Base-by-base conservation (phyloP, 176 grass and related monocot genomes). In the Ampelocalamus luodianensis region DNA sequence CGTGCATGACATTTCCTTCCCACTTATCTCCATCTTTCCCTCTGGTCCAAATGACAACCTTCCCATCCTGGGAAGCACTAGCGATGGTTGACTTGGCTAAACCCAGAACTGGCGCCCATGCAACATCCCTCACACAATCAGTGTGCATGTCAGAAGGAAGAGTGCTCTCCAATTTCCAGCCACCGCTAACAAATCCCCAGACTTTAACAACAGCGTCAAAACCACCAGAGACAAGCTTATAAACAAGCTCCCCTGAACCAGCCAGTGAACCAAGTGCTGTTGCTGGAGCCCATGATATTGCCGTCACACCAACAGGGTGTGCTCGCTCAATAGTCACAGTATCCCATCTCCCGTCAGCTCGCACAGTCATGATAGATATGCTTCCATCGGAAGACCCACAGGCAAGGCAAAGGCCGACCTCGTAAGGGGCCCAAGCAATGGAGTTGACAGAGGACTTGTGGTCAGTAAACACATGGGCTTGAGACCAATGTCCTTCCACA, bases 381-480 rank as follows among this genome's bases (percentile, higher is more conserved):
- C 49, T 81, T 15, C 83, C 83, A 27, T 90, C 84, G 9, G 89
- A 90, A 44, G 84, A 87, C 5, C 54, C 84, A 78, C 79, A 78
- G 8, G 84, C 84, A 20, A 90, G 73, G 18, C 58, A 82, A 54
- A 86, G 83, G 40, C 88, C 88, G 7, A 90, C 63, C 26, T 90
- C 88, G 8, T 90, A 72, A 3, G 89, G 80, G 3, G 89, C 80
- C 85, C 85, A 91, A 42, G 85, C 71, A 36, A 88, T 56, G 20
- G 85, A 84, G 44, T 88, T 91, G 17, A 91, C 85, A 1, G 89
- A 92, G 9, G 83, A 86, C 37, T 85, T 89, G 65, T 89, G 90
- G 42, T 80, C 72, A 26, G 78, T 68, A 48, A 86, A 86, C 17
- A 89, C 71, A 56, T 92, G 82, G 16, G 80, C 66, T 60, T 86